phyloP scores from a whole-genome alignment of 2,329 filamentous ascomycete genomes.

The Fusarium sororula region DNA sequence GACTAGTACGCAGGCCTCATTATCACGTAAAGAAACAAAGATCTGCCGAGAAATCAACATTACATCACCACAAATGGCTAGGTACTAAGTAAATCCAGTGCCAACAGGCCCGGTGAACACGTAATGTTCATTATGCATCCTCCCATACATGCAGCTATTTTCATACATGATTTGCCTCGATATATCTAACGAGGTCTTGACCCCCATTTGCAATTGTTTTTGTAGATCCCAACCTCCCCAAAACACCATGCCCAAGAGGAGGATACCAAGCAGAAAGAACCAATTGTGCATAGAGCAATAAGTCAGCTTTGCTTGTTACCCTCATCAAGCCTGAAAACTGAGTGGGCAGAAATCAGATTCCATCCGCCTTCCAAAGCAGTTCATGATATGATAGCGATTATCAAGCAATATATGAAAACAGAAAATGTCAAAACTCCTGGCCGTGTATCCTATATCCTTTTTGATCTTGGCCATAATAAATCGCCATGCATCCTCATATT shows the following conservation, averaged over 20 bases:
- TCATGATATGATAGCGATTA: constrained; percentile 22
- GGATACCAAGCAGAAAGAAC: not conserved
- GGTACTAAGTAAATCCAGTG: not conserved
- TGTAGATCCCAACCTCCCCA: constrained; percentile 28
- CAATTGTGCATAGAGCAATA: not conserved
- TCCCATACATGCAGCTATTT: constrained; percentile 27
- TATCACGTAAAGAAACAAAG: not conserved
- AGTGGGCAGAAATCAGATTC: constrained; percentile 20
- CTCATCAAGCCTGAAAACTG: constrained; percentile 3
- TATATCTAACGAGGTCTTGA: constrained; percentile 10
- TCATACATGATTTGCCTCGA: constrained; percentile 21
- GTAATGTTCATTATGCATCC: constrained; percentile 22
- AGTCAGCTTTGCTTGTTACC: not conserved
- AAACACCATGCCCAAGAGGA: constrained; percentile 28
- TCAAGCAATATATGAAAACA: constrained; percentile 20
- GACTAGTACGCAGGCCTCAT: not conserved
- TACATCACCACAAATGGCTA: not conserved
- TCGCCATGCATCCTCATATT: constrained; percentile 34
- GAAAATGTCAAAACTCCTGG: constrained; percentile 39
- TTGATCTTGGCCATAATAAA: constrained; percentile 37
- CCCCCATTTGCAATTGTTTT: constrained; percentile 23
- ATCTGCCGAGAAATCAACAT: not conserved
- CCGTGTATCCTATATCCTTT: constrained; percentile 46
- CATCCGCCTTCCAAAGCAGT: constrained; percentile 22
- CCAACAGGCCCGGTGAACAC: constrained; percentile 18